These are phyloP conservation scores for Pulveroboletus sp. DNA, from an alignment of 768 basidiomycete genomes.

Conservation along the genomic window DNA sequence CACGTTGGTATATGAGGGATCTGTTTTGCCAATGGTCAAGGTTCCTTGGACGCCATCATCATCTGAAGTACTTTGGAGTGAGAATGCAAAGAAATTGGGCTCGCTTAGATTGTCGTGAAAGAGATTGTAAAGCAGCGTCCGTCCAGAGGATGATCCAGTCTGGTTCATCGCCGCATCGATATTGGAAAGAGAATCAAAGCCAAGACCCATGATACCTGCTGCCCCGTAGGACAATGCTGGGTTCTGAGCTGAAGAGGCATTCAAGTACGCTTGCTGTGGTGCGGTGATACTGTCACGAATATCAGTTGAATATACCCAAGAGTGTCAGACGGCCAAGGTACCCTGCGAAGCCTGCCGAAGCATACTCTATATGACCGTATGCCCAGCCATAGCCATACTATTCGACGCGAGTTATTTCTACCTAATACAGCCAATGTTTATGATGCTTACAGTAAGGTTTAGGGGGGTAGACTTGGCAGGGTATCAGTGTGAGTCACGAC, in stretches of 20 bases:
- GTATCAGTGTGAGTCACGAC: constrained; percentile 4
- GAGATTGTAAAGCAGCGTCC: constrained; percentile 69
- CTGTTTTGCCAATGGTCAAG: constrained; percentile 72
- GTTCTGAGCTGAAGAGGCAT: constrained; percentile 59
- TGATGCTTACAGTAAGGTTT: constrained; percentile 55
- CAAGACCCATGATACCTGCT: constrained; percentile 67
- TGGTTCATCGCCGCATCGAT: constrained; percentile 59
- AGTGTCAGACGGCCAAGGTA: constrained; percentile 29
- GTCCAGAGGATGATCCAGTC: constrained; percentile 55
- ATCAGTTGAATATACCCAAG: constrained; percentile 7
- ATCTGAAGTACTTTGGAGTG: constrained; percentile 58
- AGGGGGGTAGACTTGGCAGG: constrained; percentile 37
- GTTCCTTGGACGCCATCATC: constrained; percentile 56
- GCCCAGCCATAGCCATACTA: constrained; percentile 86
- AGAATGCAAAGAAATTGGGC: constrained; percentile 79
- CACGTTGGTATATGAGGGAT: constrained; percentile 57
- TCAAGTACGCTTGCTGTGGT: constrained; percentile 67
- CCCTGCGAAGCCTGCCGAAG: constrained; percentile 66
- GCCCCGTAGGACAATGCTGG: constrained; percentile 71
- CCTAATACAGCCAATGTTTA: neutral
- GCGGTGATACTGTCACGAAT: constrained; percentile 47
- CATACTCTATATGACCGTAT: constrained; percentile 56
- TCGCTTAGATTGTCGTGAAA: constrained; percentile 63
- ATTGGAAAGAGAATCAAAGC: constrained; percentile 71
- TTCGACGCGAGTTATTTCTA: neutral